Conservation (phyloP, 352 stramenopile genomes). For the Globisporangium paddicum region DNA sequence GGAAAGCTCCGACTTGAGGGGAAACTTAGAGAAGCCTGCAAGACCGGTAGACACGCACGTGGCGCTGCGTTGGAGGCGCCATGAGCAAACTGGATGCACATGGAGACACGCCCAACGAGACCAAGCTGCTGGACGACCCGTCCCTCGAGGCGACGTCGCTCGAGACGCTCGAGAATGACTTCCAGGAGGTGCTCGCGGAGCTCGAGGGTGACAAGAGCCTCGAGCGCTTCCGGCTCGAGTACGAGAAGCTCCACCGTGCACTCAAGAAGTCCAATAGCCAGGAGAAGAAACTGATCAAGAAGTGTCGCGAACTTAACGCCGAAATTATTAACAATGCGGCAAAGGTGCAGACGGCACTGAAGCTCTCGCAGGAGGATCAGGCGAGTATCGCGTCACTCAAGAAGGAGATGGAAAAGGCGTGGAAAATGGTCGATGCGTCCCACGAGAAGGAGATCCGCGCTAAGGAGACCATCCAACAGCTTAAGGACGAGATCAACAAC, state of each 20-base stretch:
- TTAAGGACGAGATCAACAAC: constrained; percentile 96
- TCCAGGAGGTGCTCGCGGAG: constrained; percentile 90
- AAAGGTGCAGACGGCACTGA: constrained; percentile 94
- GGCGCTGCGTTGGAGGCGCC: background rate
- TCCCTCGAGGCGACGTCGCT: constrained; percentile 54
- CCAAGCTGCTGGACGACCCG: constrained; percentile 46
- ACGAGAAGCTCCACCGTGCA: constrained; percentile 93
- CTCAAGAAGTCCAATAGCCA: constrained; percentile 93
- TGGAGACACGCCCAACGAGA: constrained; percentile 17
- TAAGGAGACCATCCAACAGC: constrained; percentile 93
- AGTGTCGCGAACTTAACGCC: constrained; percentile 92
- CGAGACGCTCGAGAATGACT: constrained; percentile 92
- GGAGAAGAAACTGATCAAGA: constrained; percentile 95
- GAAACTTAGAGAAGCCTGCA: background rate
- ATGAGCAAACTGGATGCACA: constrained; percentile 18
- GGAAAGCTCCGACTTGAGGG: background rate
- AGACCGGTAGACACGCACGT: background rate
- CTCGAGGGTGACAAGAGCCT: constrained; percentile 91
- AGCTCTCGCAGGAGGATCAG: constrained; percentile 93
- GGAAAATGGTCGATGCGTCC: constrained; percentile 93
- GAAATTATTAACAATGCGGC: constrained; percentile 96
- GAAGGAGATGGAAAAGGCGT: constrained; percentile 96
- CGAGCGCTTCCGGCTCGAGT: constrained; percentile 93
- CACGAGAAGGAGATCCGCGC: constrained; percentile 92
- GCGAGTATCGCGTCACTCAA: constrained; percentile 90